Base-by-base conservation (phyloP, 1,284 basidiomycete genomes). In the Ganoderma sinense region DNA sequence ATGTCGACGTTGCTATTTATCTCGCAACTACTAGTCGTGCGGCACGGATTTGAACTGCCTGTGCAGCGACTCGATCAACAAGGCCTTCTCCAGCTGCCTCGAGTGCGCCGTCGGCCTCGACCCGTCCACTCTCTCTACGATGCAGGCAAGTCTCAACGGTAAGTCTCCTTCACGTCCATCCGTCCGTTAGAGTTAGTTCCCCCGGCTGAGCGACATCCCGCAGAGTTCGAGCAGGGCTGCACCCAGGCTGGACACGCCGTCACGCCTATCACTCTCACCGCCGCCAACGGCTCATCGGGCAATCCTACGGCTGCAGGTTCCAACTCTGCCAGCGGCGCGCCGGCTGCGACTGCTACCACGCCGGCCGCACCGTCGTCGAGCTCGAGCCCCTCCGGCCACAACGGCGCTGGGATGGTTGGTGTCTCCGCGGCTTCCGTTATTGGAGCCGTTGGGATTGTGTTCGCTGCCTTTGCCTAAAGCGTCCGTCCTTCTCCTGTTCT, bases 41-140 rank as follows among this genome's bases (percentile, higher is more conserved):
- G 45, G 45, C 45, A 48, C 45, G 45, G 45, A 48, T n/a, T 48
- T 48, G n/a, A 48, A 48, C 45, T 48, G 45, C 20, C 45, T 48
- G 45, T 48, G 45, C 45, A 48, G 45, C 45, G 45, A 48, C 45
- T 7, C 45, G 7, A 48, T 48, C n/a, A 48, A 48, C 45, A 48
- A 48, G 45, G 45, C 45, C 45, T 48, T 48, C 45, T 48, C 45
- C 45, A n/a, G n/a, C 45, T 48, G 45, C 45, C 45, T 48, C n/a
- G 45, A 48, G 45, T 48, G 45, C 45, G 45, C 45, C 1, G n/a
- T 48, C 45, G 23, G 45, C 45, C 45, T 48, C 20, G 8, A 48
- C 7, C 20, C 45, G 45, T 18, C 45, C 20, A 23, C 45, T n/a
- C 45, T 48, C 20, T 48, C 45, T n/a, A 10, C 45, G 11, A 48